Conservation (phyloP, 345 rosid genomes). For the Viola odorata region DNA sequence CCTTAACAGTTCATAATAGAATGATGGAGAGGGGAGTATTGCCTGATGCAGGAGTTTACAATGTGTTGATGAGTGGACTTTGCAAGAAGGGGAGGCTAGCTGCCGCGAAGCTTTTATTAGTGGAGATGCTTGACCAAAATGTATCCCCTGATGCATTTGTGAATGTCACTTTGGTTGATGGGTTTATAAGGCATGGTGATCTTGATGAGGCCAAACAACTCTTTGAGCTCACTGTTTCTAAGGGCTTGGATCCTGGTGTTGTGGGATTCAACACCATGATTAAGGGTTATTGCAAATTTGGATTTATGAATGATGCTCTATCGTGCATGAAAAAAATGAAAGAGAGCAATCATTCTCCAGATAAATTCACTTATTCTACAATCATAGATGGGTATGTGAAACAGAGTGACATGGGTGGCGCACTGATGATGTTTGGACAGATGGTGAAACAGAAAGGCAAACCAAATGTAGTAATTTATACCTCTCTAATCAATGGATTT, state of each 20-base stretch:
- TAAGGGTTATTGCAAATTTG: slow-evolving; percentile 76
- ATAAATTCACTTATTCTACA: slow-evolving; percentile 73
- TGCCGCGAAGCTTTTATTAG: slow-evolving; percentile 55
- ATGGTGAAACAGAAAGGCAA: slow-evolving; percentile 58
- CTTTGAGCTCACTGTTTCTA: slow-evolving; percentile 42
- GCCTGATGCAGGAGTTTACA: slow-evolving; percentile 77
- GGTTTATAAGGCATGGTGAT: slow-evolving; percentile 54
- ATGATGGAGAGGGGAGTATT: slow-evolving; percentile 58
- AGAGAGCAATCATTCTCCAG: slow-evolving; percentile 45
- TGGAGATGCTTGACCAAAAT: slow-evolving; percentile 70
- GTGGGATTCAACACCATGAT: slow-evolving; percentile 80
- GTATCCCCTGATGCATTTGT: slow-evolving; percentile 58
- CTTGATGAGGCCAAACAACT: slow-evolving; percentile 57
- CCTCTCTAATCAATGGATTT: slow-evolving; percentile 71
- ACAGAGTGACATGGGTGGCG: slow-evolving; percentile 58
- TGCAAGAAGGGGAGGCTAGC: slow-evolving; percentile 65
- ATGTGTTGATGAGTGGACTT: slow-evolving; percentile 76
- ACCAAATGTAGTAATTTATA: slow-evolving; percentile 73
- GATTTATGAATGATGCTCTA: slow-evolving; percentile 64
- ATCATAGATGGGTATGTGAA: slow-evolving; percentile 72
- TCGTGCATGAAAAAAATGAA: slow-evolving; percentile 46
- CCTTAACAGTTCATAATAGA: slow-evolving; percentile 43
- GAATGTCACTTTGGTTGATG: slow-evolving; percentile 72
- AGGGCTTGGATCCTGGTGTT: slow-evolving; percentile 53
- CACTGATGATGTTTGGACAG: slow-evolving; percentile 45